phyloP scores from a whole-genome alignment of 2,329 filamentous ascomycete species.

The Talaromyces albobiverticillius region DNA sequence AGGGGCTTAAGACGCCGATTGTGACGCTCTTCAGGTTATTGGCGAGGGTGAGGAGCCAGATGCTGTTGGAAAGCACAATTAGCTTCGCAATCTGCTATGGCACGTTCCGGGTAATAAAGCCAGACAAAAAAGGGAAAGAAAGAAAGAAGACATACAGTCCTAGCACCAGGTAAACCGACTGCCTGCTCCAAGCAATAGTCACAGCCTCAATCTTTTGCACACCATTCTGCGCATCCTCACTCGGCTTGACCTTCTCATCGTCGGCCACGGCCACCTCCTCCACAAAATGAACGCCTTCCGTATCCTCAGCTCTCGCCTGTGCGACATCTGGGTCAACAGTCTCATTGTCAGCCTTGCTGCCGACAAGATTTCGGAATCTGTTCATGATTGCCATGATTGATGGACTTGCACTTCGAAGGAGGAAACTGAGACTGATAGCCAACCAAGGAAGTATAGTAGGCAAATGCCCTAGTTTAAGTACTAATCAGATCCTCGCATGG shows the following conservation, averaged over 20 bases:
- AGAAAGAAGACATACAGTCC: conserved; percentile 37
- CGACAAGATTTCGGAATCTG: neutral
- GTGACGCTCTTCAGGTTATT: conserved; percentile 33
- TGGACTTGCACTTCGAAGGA: too few species aligned
- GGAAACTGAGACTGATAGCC: too few species aligned
- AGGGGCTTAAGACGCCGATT: conserved; percentile 34
- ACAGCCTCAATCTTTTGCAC: conserved; percentile 22
- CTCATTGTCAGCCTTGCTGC: neutral
- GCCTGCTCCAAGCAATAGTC: conserved; percentile 35
- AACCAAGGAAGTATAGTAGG: too few species aligned
- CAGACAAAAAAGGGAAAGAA: neutral
- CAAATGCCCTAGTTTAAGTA: too few species aligned
- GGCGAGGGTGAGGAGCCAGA: conserved; percentile 23
- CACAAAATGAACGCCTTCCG: neutral
- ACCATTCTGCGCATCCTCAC: conserved; percentile 19
- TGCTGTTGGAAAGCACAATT: conserved; percentile 21
- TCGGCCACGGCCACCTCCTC: too few species aligned
- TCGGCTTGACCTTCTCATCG: neutral
- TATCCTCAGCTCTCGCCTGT: neutral
- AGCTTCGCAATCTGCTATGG: neutral
- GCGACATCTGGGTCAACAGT: neutral
- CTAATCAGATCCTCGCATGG: too few species aligned
- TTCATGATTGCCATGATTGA: neutral
- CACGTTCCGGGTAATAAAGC: neutral
- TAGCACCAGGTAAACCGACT: conserved; percentile 39